Conservation (phyloP, 768 basidiomycete species). For the Amanita inopinata region DNA sequence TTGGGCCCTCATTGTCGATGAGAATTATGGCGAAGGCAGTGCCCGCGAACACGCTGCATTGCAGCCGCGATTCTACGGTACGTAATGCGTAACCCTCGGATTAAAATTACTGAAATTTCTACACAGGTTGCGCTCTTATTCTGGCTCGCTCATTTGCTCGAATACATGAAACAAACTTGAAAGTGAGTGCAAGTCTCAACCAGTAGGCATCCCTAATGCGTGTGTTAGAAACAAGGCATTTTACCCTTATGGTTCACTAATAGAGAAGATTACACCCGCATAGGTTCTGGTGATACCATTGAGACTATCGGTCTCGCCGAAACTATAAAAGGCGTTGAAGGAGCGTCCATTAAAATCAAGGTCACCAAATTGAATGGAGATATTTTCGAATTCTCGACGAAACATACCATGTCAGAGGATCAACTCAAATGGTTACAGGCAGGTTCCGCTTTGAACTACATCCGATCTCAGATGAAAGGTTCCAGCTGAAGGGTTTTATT, state of each 20-base stretch:
- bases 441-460: slow-evolving; percentile 87
- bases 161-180: slow-evolving; percentile 96
- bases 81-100: slow-evolving; percentile 9
- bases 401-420: slow-evolving; percentile 85
- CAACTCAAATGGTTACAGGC: slow-evolving; percentile 86
- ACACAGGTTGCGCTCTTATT: slow-evolving; percentile 73
- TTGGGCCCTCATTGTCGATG: slow-evolving; percentile 92
- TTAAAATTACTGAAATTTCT: neutral
- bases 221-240: slow-evolving; percentile 86
- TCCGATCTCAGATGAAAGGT: slow-evolving; percentile 46
- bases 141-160: slow-evolving; percentile 92
- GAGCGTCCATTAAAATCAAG: slow-evolving; percentile 41
- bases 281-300: slow-evolving; percentile 73
- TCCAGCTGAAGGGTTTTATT: too few relatives aligned
- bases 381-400: slow-evolving; percentile 57
- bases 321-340: slow-evolving; percentile 41
- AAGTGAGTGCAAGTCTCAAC: slow-evolving; percentile 35
- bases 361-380: slow-evolving; percentile 62
- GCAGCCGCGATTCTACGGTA: slow-evolving; percentile 91
- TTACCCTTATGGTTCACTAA: slow-evolving; percentile 92
- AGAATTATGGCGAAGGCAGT: slow-evolving; percentile 97
- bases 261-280: slow-evolving; percentile 75
- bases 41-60: slow-evolving; percentile 97
- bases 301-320: slow-evolving; percentile 78
- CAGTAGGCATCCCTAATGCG: slow-evolving; percentile 6